Evolutionary conservation across 805 yeast species (phyloP), one percentile per base, ranked within the genome.

Genomic region (Helenozyma rhizophorensis): DNA sequence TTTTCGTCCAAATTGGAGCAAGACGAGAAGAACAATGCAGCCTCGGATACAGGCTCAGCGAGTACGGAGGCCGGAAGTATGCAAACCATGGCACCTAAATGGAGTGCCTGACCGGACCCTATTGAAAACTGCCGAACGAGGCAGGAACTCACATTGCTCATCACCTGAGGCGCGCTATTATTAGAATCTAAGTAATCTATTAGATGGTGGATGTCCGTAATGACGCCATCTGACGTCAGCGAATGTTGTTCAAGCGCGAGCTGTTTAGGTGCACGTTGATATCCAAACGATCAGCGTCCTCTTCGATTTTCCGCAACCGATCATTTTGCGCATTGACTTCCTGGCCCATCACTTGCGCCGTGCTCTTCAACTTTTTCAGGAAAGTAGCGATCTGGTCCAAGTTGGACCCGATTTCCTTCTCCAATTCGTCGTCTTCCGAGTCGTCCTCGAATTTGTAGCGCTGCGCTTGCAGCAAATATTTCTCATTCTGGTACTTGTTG

Each of bases 371-470:
- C 39, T 88, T 77, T 34, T 71, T 70, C 21, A 95, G 76, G 37
- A 81, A 74, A 25, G 70, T 70, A 9, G 75, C 72, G 30, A 93
- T 83, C 54, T 82, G 86, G 48, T 84, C 89, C 57, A 90, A 65
- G 51, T 93, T 93, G 42, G 74, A 63, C 33, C 88, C 89, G 46
- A 88, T 76, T 58, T 89, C 96, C 42, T 81, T 75, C 54, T 90
- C 97, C 76, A 87, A 76, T 46, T 80, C 93, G 49, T 88, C 95
- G 58, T 93, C 97, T 55, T 90, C 97, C 30, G 79, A 78, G 58
- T 90, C 97, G 30, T 83, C 83, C 53, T 87, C 96, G 48, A 86
- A 84, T 49, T 84, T 85, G 59, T 82, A 88, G 43, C 77, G 65
- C 36, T 75, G 65, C 2, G 94, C 83, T 23, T 77, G 79, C 12